phyloP scores from a whole-genome alignment of 805 yeast genomes.

The Candida fluviatilis region DNA sequence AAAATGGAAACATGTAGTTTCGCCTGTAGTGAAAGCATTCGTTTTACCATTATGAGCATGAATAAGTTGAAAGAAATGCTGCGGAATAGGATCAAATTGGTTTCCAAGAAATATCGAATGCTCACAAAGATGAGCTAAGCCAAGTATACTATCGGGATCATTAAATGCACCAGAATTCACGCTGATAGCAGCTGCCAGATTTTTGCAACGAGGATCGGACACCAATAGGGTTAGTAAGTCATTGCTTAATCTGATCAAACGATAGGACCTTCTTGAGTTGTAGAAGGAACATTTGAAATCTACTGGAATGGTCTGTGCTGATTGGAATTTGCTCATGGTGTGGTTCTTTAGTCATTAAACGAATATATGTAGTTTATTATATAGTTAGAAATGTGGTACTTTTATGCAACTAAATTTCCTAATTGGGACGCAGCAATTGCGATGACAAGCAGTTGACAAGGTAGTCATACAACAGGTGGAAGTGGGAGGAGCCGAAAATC shows the following conservation, averaged over 20 bases:
- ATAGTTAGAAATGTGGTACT: not conserved
- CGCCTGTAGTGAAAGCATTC: constrained; percentile 70
- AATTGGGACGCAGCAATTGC: constrained; percentile 5
- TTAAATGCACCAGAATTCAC: constrained; percentile 78
- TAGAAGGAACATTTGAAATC: constrained; percentile 30
- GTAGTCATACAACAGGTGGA: too few relatives aligned
- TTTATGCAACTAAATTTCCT: constrained; percentile 5
- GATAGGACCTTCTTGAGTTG: constrained; percentile 36
- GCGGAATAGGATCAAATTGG: constrained; percentile 47
- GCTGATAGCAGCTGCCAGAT: constrained; percentile 67
- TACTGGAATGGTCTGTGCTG: constrained; percentile 10
- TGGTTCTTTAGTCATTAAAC: not conserved
- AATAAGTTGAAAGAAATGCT: constrained; percentile 41
- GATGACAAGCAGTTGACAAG: too few relatives aligned
- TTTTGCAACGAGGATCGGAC: constrained; percentile 66
- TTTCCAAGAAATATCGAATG: constrained; percentile 42
- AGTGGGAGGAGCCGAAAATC: too few relatives aligned
- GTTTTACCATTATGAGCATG: constrained; percentile 49
- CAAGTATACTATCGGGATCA: constrained; percentile 68
- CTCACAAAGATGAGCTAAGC: constrained; percentile 67
- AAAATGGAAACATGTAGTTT: constrained; percentile 59
- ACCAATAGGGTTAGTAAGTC: constrained; percentile 66
- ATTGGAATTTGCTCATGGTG: constrained; percentile 9
- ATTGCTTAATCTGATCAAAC: constrained; percentile 53
- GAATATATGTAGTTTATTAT: too few relatives aligned